Conservation (phyloP, 2,329 filamentous ascomycete genomes). For the Knufia petricola region DNA sequence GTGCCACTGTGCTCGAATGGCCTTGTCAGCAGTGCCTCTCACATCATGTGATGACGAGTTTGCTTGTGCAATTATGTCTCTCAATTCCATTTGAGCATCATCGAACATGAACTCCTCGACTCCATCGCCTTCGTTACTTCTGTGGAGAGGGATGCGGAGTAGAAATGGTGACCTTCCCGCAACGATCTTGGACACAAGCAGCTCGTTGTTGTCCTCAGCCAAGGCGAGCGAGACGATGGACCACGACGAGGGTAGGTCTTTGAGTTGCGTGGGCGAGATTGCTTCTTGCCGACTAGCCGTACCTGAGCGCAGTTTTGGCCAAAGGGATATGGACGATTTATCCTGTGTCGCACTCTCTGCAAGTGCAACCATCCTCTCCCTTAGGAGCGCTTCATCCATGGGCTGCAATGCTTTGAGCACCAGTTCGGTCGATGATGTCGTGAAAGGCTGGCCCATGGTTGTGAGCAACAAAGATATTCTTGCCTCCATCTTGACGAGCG, state of each 20-base stretch:
- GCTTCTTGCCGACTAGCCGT: neutral
- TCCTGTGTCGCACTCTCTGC: slow-evolving; percentile 9
- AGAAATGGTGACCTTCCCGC: slow-evolving; percentile 70
- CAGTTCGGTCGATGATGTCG: slow-evolving; percentile 15
- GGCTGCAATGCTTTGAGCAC: slow-evolving; percentile 16
- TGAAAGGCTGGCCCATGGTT: slow-evolving; percentile 16
- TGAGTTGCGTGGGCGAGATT: slow-evolving; percentile 58
- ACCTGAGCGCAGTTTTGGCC: neutral
- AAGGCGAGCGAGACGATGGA: slow-evolving; percentile 76
- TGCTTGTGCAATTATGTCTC: slow-evolving; percentile 69
- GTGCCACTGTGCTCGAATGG: slow-evolving; percentile 80
- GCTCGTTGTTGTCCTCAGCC: slow-evolving; percentile 70
- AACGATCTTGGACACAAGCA: slow-evolving; percentile 80
- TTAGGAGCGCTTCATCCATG: slow-evolving; percentile 13
- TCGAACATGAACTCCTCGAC: slow-evolving; percentile 75
- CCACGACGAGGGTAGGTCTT: slow-evolving; percentile 56
- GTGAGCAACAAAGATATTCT: slow-evolving; percentile 20
- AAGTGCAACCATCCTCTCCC: slow-evolving; percentile 13
- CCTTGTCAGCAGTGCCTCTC: slow-evolving; percentile 49
- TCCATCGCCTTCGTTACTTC: slow-evolving; percentile 71
- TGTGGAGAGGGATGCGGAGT: slow-evolving; percentile 71
- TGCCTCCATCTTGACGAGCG: slow-evolving; percentile 15
- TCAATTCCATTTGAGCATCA: slow-evolving; percentile 67
- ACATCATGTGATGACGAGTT: slow-evolving; percentile 73
- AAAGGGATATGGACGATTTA: slow-evolving; percentile 7